Evolutionary conservation across 768 basidiomycete genomes (phyloP), one percentile per base, ranked within the genome.

Genomic region (Podaxis rugospora): DNA sequence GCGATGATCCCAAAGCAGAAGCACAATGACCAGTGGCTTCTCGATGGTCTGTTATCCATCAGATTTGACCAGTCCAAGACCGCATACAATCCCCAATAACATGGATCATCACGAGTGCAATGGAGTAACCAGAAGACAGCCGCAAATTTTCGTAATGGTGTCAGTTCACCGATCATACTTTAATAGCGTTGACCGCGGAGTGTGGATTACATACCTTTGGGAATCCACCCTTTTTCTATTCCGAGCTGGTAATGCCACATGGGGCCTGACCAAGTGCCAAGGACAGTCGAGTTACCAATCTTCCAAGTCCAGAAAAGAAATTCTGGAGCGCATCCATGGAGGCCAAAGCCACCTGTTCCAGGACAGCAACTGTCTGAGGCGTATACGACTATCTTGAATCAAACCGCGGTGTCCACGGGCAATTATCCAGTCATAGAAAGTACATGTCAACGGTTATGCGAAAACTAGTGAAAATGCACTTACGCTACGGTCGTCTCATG

Each of bases 301-400:
- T 93, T 93, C 92, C 92, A 96, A 0, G 92, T 94, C 94, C 94
- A 97, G 80, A 93, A 95, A 95, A 96, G 81, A 83, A 95, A 72
- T 95, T 89, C 78, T 93, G 88, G 21, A 95, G 78, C 25, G 93
- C 88, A 66, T 94, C 92, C 93, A 96, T 96, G 61, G 88, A 86
- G 23, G 88, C 84, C 66, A 90, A 69, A 4, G 89, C 84, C 55
- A 93, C 87, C 62, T 87, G 75, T 74, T 80, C 78, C 59, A 92
- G 76, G 36, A 78, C 76, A 11, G 75, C 71, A 71, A 92, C 88
- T 66, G 81, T 83, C 21, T 79, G 76, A 27, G 78, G 68, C 57
- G 82, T 72, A 78, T 88, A 95, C 18, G 71, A 78, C 75, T 85
- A 65, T 55, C 51, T 52, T 18, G 50, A n/a, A 57, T 61, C 60